Conservation (phyloP, 2,329 filamentous ascomycete species). For the Ceratocystis cacaofunesta region DNA sequence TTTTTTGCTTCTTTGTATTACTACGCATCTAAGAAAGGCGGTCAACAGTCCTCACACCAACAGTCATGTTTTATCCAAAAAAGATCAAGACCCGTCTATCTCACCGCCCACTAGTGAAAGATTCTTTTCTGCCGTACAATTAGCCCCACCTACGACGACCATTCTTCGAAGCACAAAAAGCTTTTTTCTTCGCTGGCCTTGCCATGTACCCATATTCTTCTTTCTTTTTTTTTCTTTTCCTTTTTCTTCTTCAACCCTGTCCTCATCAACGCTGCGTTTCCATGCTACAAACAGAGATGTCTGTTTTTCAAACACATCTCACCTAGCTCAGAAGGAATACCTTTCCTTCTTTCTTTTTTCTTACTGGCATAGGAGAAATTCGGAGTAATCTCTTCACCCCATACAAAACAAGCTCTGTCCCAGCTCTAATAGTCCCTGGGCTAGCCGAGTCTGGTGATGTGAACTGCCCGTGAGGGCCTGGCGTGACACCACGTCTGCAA, state of each 20-base stretch:
- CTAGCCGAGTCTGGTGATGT: slow-evolving; percentile 19
- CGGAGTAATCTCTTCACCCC: slow-evolving; percentile 77
- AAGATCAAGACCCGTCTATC: neutral
- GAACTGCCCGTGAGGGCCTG: slow-evolving; percentile 75
- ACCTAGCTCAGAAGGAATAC: slow-evolving; percentile 15
- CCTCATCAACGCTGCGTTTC: slow-evolving; percentile 89
- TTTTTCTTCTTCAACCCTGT: slow-evolving; percentile 46
- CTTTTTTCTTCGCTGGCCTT: slow-evolving; percentile 11
- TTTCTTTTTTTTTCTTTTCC: slow-evolving; percentile 19
- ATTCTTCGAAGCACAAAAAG: slow-evolving; percentile 6
- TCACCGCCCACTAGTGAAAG: neutral
- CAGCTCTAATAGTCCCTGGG: neutral
- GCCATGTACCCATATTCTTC: neutral
- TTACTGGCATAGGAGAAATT: slow-evolving; percentile 83
- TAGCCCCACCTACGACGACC: slow-evolving; percentile 8
- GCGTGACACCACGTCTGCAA: slow-evolving; percentile 71
- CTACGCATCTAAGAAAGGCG: neutral
- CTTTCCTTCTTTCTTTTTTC: slow-evolving; percentile 20
- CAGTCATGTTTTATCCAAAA: neutral
- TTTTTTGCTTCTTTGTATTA: no score
- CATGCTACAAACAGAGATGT: slow-evolving; percentile 68
- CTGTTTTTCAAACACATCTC: slow-evolving; percentile 22
- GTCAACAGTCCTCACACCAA: neutral
- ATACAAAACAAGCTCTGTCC: slow-evolving; percentile 29
- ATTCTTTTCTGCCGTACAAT: slow-evolving; percentile 5